A percentile compares a stretch with the other conserved stretches of the same genome.
These are phyloP conservation scores for Candida ponderosae DNA, from an alignment of 805 yeast genomes.

Conservation along the genomic window DNA sequence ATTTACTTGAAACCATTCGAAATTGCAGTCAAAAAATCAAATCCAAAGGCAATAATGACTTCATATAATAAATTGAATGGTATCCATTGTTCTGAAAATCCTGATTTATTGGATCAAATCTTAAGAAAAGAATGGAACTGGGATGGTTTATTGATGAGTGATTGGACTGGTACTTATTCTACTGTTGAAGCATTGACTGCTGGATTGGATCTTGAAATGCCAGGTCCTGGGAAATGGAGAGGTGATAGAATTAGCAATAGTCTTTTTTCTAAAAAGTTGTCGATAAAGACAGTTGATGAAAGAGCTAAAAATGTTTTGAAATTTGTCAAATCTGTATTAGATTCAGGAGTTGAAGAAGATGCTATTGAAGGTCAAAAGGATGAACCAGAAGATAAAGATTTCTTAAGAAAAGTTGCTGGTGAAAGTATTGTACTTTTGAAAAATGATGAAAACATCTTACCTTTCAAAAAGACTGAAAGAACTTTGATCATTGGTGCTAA, in stretches of 20 bases:
- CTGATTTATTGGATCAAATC: constrained; percentile 32
- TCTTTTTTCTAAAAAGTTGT: constrained; percentile 30
- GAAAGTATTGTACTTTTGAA: constrained; percentile 51
- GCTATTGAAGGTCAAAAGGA: constrained; percentile 31
- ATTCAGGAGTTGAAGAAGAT: constrained; percentile 33
- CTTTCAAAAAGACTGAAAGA: constrained; percentile 33
- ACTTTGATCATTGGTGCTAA: constrained; percentile 57
- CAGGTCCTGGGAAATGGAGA: constrained; percentile 47
- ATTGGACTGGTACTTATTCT: constrained; percentile 58
- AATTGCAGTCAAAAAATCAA: constrained; percentile 42
- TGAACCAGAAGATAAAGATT: constrained; percentile 30
- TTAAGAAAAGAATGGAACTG: constrained; percentile 50
- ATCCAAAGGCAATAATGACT: constrained; percentile 51
- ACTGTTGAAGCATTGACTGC: constrained; percentile 37
- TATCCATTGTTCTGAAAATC: constrained; percentile 39
- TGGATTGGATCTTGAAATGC: constrained; percentile 59
- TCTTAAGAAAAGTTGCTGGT: constrained; percentile 36
- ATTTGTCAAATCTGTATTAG: constrained; percentile 35
- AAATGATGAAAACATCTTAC: constrained; percentile 41
- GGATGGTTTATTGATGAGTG: constrained; percentile 49
- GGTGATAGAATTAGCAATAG: constrained; percentile 30
- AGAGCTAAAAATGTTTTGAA: constrained; percentile 40
- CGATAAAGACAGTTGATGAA: constrained; percentile 33
- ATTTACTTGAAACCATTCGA: constrained; percentile 55
- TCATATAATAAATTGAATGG: constrained; percentile 58